Base-by-base conservation (phyloP, 73 alveolate genomes). In the Tetrahymena thermophila region DNA sequence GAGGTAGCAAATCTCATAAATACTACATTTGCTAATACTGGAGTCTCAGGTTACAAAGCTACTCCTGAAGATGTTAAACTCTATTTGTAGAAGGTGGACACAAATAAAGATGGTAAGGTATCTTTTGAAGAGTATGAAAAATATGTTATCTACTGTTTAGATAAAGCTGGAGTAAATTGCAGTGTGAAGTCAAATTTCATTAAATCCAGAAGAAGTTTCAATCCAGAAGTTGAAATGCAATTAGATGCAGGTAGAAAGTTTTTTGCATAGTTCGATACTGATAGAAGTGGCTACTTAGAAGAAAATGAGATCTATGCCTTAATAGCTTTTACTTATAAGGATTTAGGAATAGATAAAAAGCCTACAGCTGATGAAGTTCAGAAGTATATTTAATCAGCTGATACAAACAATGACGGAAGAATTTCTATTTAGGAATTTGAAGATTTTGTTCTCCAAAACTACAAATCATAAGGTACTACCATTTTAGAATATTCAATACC, bases 291-390 rank as follows among this genome's bases (percentile, higher is more conserved):
- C 7, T 95, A 85, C 50, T 85, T 95, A 31, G 94, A 94, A 85
- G 96, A 95, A 55, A 94, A 95, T 95, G 96, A 95, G 71, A 94
- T 95, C 28, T 95, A 95, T 89, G 96, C 83, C 25, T 85, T 95
- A 50, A 95, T 95, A 6, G 94, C 95, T 34, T 94, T 85, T 55
- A 95, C 96, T 10, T 58, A 95, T 35, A 95, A 94, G 93, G 85
- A 95, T 37, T 85, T 95, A 94, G 96, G 95, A 40, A 95, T 85
- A 43, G 37, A 71, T 23, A 85, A 42, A 43, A 94, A 85, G 44
- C 96, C 96, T 25, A 95, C 96, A 10, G 57, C 95, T 14, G 96
- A 95, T 38, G 96, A 95, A 50, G 96, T 95, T 25, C 35, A 94
- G 93, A 95, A 94, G 71, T 95, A 94, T 93, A 95, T 95, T 34